Percentiles rank a stretch among this genome's conserved stretches.
Conservation (phyloP, 345 rosid species). For the Passiflora organensis region DNA sequence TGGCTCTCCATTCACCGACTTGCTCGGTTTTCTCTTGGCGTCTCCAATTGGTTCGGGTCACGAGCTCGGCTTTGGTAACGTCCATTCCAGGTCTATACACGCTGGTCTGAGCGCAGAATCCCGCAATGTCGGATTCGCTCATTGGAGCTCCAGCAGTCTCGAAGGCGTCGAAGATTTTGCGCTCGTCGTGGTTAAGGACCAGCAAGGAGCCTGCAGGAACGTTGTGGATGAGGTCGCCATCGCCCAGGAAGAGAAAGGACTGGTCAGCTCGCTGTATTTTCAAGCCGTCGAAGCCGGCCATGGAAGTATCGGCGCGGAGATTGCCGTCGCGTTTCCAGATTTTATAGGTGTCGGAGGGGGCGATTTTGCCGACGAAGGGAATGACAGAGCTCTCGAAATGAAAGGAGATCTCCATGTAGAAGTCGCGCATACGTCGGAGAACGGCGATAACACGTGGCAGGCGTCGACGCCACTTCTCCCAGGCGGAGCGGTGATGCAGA, state of each 20-base stretch:
- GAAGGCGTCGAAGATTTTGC: constrained; percentile 67
- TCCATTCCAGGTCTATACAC: constrained; percentile 93
- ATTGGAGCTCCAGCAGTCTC: constrained; percentile 66
- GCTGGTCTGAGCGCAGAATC: constrained; percentile 62
- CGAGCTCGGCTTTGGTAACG: constrained; percentile 78
- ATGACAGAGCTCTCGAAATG: constrained; percentile 92
- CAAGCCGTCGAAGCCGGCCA: constrained; percentile 86
- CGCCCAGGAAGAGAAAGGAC: constrained; percentile 81
- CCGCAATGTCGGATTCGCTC: constrained; percentile 53
- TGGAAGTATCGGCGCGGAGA: constrained; percentile 75
- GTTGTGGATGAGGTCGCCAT: constrained; percentile 52
- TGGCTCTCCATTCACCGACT: constrained; percentile 79
- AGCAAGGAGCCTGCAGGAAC: constrained; percentile 67
- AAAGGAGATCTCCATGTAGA: constrained; percentile 90
- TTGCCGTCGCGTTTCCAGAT: constrained; percentile 94
- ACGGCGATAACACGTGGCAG: constrained; percentile 66
- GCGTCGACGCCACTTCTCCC: constrained; percentile 91
- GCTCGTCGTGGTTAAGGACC: constrained; percentile 65
- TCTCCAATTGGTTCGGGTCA: constrained; percentile 72
- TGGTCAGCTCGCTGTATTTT: constrained; percentile 84
- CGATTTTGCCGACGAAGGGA: constrained; percentile 79
- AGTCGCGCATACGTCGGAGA: constrained; percentile 79
- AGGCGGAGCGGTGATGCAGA: constrained; percentile 57
- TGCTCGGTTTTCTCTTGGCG: constrained; percentile 70
- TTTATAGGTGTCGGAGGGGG: constrained; percentile 93